Base-by-base conservation (phyloP, 352 stramenopile species). In the Globisporangium takayamanum region DNA sequence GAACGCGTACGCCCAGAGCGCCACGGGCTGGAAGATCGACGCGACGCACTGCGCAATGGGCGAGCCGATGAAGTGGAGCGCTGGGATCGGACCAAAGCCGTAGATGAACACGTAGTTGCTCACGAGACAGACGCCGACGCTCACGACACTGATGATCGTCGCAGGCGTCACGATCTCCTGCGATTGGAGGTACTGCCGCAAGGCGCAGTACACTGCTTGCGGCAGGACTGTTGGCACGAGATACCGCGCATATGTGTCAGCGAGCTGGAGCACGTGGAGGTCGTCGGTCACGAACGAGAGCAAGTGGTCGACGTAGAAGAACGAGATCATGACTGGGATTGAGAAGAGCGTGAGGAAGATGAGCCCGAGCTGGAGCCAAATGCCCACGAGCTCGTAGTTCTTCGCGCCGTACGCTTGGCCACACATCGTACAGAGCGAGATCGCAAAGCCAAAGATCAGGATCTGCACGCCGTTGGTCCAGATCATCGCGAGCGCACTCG, bases 71-170 rank as follows among this genome's bases (percentile, higher is more conserved):
- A 92, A 94, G 28, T 74, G 68, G 41, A 94, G 57, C 18, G 66
- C 80, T 10, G 68, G 68, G n/a, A 90, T 58, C 11, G 73, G 68
- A 2, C 73, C 78, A n/a, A 70, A 76, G 28, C 84, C 82, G 62
- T 91, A 92, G 63, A 94, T 94, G 55, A 91, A 78, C 1, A 84
- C 55, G 53, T 89, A 90, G 72, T 94, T 94, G 59, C 72, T 76
- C 48, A 68, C 57, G 18, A 92, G 48, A 20, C 76, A 86, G 18
- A 92, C 84, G 48, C 62, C 76, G 20, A 94, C 76, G 33, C 76
- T 84, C 37, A 73, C 51, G 37, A 92, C 69, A 37, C 78, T 85
- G 57, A 92, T 88, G 62, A 94, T 85, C 4, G 81, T 91, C 22
- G 84, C 78, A 0, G 84, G 82, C n/a, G 69, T 70, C 50, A 94